These are phyloP conservation scores for Fraxinus velutina DNA, from an alignment of 305 asterid genomes.

Conservation along the genomic window DNA sequence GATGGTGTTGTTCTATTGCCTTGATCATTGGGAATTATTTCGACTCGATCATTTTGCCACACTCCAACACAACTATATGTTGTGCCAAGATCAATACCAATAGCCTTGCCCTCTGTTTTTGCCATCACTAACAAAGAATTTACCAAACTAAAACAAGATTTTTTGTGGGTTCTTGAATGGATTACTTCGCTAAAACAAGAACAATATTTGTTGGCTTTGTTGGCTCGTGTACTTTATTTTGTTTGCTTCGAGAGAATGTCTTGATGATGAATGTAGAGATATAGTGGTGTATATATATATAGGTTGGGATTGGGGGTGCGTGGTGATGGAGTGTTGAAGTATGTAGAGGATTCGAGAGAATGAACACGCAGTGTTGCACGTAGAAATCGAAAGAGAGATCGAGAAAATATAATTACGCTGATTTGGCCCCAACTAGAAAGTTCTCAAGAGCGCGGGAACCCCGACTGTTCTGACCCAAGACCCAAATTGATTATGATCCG, in stretches of 20 bases:
- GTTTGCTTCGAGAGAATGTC: background rate
- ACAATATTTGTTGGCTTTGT: background rate
- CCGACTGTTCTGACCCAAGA: background rate
- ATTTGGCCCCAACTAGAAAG: background rate
- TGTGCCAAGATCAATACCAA: slow-evolving; percentile 15
- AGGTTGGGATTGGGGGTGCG: background rate
- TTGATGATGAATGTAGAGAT: background rate
- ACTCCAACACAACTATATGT: slow-evolving; percentile 16
- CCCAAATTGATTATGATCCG: background rate
- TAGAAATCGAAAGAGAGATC: background rate
- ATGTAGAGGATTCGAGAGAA: background rate
- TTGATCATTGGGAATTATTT: slow-evolving; percentile 11
- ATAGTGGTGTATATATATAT: background rate
- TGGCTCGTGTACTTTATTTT: background rate
- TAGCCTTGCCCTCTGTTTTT: slow-evolving; percentile 3
- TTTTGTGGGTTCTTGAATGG: background rate
- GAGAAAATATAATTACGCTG: background rate
- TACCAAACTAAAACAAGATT: background rate
- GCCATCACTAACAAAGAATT: background rate
- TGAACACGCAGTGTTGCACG: background rate
- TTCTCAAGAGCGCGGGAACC: background rate
- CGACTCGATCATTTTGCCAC: slow-evolving; percentile 13
- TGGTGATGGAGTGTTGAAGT: background rate
- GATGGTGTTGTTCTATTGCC: slow-evolving; percentile 16
- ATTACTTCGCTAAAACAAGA: background rate